Conservation (phyloP, 2,329 filamentous ascomycete genomes). For the Raffaelea ambrosiae region DNA sequence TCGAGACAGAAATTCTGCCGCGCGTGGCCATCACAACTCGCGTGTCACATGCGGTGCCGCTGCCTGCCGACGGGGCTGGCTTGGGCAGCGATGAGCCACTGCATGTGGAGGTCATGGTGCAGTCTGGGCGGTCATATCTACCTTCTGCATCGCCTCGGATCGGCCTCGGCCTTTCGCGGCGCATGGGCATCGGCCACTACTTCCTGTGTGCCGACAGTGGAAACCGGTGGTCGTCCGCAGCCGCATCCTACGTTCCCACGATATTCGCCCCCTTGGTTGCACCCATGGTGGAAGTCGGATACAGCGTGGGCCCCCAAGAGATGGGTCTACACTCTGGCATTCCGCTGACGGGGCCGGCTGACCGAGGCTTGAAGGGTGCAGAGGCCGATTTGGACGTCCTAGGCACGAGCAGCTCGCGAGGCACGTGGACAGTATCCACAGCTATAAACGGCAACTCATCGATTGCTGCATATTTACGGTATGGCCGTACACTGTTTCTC, state of each 20-base stretch:
- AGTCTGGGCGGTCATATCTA: neutral
- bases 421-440: constrained; percentile 32
- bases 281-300: constrained; percentile 33
- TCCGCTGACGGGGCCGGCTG: constrained; percentile 22
- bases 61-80: constrained; percentile 1
- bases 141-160: constrained; percentile 3
- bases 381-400: constrained; percentile 23
- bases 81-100: constrained; percentile 18
- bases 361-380: constrained; percentile 27
- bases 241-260: neutral
- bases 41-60: constrained; percentile 12
- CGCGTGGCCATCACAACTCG: constrained; percentile 26
- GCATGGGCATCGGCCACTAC: constrained; percentile 20
- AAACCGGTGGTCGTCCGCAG: constrained; percentile 21
- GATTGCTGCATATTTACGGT: constrained; percentile 27
- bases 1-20: constrained; percentile 30
- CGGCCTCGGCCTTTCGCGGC: constrained; percentile 16
- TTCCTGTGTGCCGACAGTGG: constrained; percentile 34
- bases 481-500: constrained; percentile 24
- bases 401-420: neutral
- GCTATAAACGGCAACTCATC: constrained; percentile 19
- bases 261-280: constrained; percentile 14
- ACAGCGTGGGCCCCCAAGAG: constrained; percentile 22
- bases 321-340: constrained; percentile 22
- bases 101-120: constrained; percentile 25